Percentiles rank a stretch among this genome's conserved stretches.
Evolutionary conservation across 2,329 filamentous ascomycete genomes (phyloP).

Genomic region (Hirsutella thompsonii): DNA sequence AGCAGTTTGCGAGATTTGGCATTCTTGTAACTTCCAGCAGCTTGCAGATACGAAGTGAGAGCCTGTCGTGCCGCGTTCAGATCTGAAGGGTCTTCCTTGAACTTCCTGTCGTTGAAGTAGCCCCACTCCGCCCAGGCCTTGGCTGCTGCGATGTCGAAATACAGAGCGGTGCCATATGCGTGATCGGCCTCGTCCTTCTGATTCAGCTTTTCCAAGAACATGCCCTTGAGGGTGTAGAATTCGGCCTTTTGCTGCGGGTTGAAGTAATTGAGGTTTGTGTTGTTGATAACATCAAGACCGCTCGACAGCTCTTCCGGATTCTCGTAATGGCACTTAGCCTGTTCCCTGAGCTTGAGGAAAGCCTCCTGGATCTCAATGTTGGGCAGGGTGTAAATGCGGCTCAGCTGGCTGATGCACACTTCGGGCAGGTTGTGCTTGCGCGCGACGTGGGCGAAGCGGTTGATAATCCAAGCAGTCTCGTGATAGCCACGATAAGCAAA

Average conservation of each 20-base stretch:
- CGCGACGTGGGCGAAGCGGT: slow-evolving; percentile 93
- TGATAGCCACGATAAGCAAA: slow-evolving; percentile 97
- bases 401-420: slow-evolving; percentile 93
- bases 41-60: slow-evolving; percentile 90
- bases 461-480: slow-evolving; percentile 99
- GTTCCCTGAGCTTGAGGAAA: slow-evolving; percentile 95
- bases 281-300: slow-evolving; percentile 96
- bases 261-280: slow-evolving; percentile 98
- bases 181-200: slow-evolving; percentile 86
- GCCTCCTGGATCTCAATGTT: slow-evolving; percentile 99
- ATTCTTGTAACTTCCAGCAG: slow-evolving; percentile 92
- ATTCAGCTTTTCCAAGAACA: slow-evolving; percentile 92
- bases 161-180: slow-evolving; percentile 87
- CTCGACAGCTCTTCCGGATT: slow-evolving; percentile 85
- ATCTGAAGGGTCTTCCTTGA: slow-evolving; percentile 79
- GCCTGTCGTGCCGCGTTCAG: slow-evolving; percentile 80
- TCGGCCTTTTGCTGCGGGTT: slow-evolving; percentile 92
- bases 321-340: slow-evolving; percentile 97
- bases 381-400: slow-evolving; percentile 93
- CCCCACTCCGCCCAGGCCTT: slow-evolving; percentile 99
- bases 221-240: slow-evolving; percentile 97
- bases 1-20: slow-evolving; percentile 91
- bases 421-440: slow-evolving; percentile 94
- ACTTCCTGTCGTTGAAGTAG: slow-evolving; percentile 91
- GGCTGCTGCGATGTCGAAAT: slow-evolving; percentile 87